Conservation (phyloP, 805 yeast genomes). For the Candida coquimbonensis region DNA sequence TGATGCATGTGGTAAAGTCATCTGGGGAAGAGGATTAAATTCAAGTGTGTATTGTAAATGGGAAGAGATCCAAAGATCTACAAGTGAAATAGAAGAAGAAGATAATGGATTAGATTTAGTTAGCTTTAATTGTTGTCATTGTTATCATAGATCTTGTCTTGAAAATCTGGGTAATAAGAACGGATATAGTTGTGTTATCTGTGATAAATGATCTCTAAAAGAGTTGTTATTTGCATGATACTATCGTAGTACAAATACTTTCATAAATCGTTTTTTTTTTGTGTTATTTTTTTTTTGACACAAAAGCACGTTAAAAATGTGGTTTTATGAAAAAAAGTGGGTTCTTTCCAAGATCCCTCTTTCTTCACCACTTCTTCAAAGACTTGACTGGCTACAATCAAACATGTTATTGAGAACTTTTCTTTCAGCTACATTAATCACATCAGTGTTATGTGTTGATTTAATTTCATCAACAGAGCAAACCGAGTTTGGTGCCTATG, state of each 20-base stretch:
- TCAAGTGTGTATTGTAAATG: conserved; percentile 46
- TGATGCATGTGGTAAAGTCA: conserved; percentile 64
- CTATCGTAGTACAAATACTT: no score
- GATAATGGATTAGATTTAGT: conserved; percentile 29
- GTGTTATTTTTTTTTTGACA: not conserved
- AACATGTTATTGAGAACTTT: conserved; percentile 10
- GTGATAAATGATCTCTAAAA: conserved; percentile 18
- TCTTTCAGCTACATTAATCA: not conserved
- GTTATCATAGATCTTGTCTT: conserved; percentile 55
- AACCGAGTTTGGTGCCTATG: conserved; percentile 35
- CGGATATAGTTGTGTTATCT: conserved; percentile 32
- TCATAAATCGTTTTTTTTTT: no score
- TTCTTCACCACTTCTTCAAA: no score
- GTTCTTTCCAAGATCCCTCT: no score
- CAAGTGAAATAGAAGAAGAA: conserved; percentile 1
- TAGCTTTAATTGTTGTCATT: conserved; percentile 60
- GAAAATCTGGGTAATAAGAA: conserved; percentile 35
- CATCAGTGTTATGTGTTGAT: conserved; percentile 7
- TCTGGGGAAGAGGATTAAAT: conserved; percentile 63
- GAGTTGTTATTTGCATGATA: not conserved
- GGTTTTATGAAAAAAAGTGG: not conserved
- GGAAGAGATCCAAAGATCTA: conserved; percentile 36
- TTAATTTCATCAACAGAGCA: conserved; percentile 16
- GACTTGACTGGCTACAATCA: not conserved
- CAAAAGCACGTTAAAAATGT: not conserved